A percentile compares a stretch with the other conserved stretches of the same genome.
Conservation (phyloP, 2,329 filamentous ascomycete genomes). For the Phialophora verrucosa region DNA sequence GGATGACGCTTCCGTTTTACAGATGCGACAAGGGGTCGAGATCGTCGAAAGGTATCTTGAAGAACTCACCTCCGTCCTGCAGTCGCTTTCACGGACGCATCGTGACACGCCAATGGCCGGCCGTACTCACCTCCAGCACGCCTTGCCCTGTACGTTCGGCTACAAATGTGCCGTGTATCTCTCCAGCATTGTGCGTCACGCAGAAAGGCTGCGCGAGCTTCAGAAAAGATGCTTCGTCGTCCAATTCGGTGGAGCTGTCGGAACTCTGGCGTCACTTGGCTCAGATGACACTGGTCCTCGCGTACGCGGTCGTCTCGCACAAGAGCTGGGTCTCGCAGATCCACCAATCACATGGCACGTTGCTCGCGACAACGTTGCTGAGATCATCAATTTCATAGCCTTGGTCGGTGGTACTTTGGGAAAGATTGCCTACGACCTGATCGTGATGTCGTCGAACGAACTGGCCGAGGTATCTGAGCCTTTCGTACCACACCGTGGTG, state of each 20-base stretch:
- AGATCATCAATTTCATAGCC: conserved; percentile 60
- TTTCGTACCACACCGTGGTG: conserved; percentile 60
- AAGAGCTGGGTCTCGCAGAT: conserved; percentile 55
- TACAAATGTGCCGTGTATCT: conserved; percentile 65
- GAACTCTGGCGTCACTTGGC: conserved; percentile 61
- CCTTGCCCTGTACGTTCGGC: conserved; percentile 62
- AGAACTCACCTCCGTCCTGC: conserved; percentile 52
- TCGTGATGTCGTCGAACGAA: conserved; percentile 65
- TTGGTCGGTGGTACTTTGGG: conserved; percentile 60
- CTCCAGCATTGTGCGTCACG: conserved; percentile 56
- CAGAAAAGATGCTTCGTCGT: conserved; percentile 56
- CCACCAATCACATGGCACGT: conserved; percentile 65
- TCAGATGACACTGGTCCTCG: conserved; percentile 54
- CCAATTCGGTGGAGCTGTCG: conserved; percentile 63
- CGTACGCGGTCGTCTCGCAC: conserved; percentile 57
- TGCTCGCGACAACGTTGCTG: conserved; percentile 60
- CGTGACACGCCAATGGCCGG: conserved; percentile 63
- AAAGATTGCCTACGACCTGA: conserved; percentile 63
- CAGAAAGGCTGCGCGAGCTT: conserved; percentile 56
- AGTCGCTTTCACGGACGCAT: conserved; percentile 52
- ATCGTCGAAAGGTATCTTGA: conserved; percentile 55
- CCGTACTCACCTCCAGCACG: conserved; percentile 64
- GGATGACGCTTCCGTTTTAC: conserved; percentile 60
- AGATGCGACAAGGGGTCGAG: conserved; percentile 58
- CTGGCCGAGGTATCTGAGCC: conserved; percentile 62